Evolutionary conservation across 352 stramenopile genomes (phyloP).

Genomic region (Thraustochytrium striatum): DNA sequence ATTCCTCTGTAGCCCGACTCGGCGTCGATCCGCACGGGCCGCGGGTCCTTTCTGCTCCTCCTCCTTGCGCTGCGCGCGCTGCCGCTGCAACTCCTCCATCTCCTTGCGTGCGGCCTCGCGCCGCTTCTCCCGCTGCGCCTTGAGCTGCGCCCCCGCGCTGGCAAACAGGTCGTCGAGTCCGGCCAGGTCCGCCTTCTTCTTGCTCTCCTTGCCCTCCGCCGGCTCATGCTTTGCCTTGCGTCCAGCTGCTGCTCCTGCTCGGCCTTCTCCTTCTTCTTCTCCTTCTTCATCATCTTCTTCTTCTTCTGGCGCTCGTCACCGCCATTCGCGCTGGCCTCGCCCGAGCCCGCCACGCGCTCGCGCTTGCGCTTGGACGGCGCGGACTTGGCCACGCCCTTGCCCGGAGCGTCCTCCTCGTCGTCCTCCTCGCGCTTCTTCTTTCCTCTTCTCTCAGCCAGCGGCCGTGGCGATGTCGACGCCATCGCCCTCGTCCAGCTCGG

Average conservation of each 20-base stretch:
- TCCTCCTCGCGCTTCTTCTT: too few species aligned
- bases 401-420: too few species aligned
- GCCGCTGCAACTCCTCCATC: background rate
- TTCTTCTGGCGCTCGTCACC: too few species aligned
- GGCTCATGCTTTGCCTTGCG: background rate
- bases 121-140: background rate
- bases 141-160: background rate
- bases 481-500: too few species aligned
- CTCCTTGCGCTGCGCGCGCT: background rate
- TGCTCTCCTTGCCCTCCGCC: background rate
- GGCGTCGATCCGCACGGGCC: background rate
- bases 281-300: too few species aligned
- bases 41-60: background rate
- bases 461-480: too few species aligned
- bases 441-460: too few species aligned
- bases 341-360: too few species aligned
- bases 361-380: too few species aligned
- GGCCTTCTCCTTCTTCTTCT: background rate
- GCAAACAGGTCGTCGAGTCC: slow-evolving; percentile 25
- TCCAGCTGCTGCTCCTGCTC: background rate
- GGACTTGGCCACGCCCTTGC: too few species aligned
- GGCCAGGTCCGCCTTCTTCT: background rate
- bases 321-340: too few species aligned
- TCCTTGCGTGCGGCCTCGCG: background rate
- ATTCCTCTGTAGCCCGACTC: slow-evolving; percentile 62